Conservation (phyloP, 306 rosid species). For the Casuarina equisetifolia region DNA sequence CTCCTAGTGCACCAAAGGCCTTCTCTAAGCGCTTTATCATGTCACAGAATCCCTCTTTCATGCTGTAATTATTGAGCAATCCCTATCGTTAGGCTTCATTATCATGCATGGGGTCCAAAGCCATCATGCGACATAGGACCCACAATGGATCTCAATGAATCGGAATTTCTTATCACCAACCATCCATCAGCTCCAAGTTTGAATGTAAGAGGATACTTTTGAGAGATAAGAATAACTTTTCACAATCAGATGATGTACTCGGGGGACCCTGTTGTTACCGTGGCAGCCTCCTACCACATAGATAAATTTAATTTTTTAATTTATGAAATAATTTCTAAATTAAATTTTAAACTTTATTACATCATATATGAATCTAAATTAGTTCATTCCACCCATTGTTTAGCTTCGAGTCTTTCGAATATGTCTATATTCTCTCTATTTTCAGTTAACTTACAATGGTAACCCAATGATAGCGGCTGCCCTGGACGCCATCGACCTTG, state of each 20-base stretch:
- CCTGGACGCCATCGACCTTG: too few species aligned
- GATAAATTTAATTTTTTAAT: too few species aligned
- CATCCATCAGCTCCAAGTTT: conserved; percentile 19
- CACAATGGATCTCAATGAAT: conserved; percentile 37
- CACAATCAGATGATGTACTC: conserved; percentile 10
- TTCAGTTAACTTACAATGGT: too few species aligned
- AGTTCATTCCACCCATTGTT: too few species aligned
- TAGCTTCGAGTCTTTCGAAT: too few species aligned
- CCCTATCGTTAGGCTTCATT: conserved; percentile 29
- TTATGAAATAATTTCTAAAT: too few species aligned
- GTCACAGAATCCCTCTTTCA: conserved; percentile 25
- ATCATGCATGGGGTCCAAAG: conserved; percentile 37
- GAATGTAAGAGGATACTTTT: not conserved
- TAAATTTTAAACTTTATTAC: too few species aligned
- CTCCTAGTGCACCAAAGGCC: conserved; percentile 6
- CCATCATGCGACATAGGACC: conserved; percentile 27
- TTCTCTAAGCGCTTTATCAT: conserved; percentile 17
- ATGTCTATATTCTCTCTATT: too few species aligned
- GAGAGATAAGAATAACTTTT: conserved; percentile 13
- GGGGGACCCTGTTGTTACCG: not conserved
- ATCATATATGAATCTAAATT: too few species aligned
- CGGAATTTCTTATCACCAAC: conserved; percentile 22
- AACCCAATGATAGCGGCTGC: too few species aligned
- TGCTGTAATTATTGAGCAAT: conserved; percentile 34
- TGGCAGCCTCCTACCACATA: not conserved